phyloP scores from a whole-genome alignment of 2,329 filamentous ascomycete genomes.

The Dothideomycetes sp. region DNA sequence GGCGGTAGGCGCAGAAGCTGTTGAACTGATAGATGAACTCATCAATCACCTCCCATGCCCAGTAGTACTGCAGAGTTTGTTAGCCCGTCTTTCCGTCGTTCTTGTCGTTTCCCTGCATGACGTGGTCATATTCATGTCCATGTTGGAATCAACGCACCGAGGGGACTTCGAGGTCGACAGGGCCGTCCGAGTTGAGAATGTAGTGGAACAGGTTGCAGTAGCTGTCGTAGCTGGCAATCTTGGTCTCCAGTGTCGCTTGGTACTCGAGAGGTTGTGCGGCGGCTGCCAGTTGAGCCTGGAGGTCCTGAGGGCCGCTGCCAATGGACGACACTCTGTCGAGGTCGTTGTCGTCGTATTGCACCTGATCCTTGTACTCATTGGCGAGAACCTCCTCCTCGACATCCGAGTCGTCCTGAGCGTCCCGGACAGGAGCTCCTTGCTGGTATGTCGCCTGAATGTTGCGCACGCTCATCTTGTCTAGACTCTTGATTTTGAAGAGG shows the following conservation, averaged over 20 bases:
- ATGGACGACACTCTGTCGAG: conserved; percentile 57
- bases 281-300: conserved; percentile 82
- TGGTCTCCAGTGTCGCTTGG: conserved; percentile 88
- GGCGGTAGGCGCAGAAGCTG: conserved; percentile 95
- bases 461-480: conserved; percentile 31
- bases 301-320: conserved; percentile 73
- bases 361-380: conserved; percentile 92
- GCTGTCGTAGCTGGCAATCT: conserved; percentile 97
- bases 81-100: conserved; percentile 5
- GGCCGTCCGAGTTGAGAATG: conserved; percentile 98
- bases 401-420: conserved; percentile 59
- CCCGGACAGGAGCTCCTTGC: conserved; percentile 30
- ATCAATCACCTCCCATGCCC: conserved; percentile 99
- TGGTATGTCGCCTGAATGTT: conserved; percentile 29
- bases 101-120: conserved; percentile 3
- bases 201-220: conserved; percentile 99
- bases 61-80: conserved; percentile 67
- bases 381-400: conserved; percentile 93
- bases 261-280: conserved; percentile 94
- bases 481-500: no score
- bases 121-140: conserved; percentile 17
- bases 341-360: conserved; percentile 70
- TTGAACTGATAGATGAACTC: conserved; percentile 99
- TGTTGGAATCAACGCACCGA: conserved; percentile 56
- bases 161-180: conserved; percentile 90